Base-by-base conservation (phyloP, 2,329 filamentous ascomycete genomes). In the Aspergillus puulaauensis region DNA sequence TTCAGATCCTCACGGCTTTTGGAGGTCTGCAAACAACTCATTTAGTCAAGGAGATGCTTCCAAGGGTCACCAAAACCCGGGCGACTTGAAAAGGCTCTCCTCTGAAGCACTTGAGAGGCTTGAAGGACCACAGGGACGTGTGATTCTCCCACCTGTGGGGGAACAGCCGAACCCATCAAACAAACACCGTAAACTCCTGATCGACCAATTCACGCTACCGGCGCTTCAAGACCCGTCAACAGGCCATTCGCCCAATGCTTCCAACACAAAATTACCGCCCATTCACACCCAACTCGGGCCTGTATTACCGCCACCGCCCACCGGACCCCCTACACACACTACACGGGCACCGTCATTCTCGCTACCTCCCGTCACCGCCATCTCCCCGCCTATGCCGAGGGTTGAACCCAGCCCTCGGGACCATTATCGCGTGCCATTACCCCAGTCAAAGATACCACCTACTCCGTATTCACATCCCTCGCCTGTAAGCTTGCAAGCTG, bases 1-100 rank as follows among this genome's bases (percentile, higher is more conserved):
- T 9, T 31, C 9, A 9, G 9, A 31, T 31, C 8, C 27, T 31
- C 27, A 31, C 27, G 27, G 27, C 27, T 31, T 4, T 68, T 86
- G 87, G 76, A 75, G 63, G 70, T 43, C 76, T 68, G 88, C 85
- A 40, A 40, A 19, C 21, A 48, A 47, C 35, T 21, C 21, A 24
- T 15, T 17, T 21, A 24, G 15, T 50, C 12, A 19, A 46, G 40
- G 23, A 24, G 23, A 21, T 21, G 21, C 21, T 21, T 4, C 21
- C 21, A 21, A 21, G 21, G 21, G 21, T 21, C 21, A 4, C 3
- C 21, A 3, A 33, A 33, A 2, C 11, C 6, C 1, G 31, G 6
- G 31, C 43, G 43, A 44, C 19, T 27, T 46, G 44, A 21, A 23
- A 48, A 27, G 6, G 2, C 5, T 35, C 12, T 27, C 46, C 9